Conservation (phyloP, 768 basidiomycete species). For the Rhizopogon vinicolor region DNA sequence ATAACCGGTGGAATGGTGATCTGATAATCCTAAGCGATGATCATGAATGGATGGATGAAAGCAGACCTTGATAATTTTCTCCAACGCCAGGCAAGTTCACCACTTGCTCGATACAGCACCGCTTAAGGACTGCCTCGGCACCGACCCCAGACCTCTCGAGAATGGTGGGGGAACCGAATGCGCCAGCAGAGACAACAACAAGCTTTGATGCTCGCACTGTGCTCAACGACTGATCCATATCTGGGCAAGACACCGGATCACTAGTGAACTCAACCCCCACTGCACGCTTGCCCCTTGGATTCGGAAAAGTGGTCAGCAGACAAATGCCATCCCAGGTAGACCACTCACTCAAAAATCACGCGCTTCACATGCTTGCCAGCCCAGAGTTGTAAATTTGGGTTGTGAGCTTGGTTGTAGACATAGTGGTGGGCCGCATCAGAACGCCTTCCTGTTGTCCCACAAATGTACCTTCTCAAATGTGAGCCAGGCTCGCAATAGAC, state of each 20-base stretch:
- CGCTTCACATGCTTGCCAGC: too few species aligned
- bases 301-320: too few species aligned
- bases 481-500: background rate
- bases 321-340: too few species aligned
- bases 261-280: too few species aligned
- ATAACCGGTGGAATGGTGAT: slow-evolving; percentile 24
- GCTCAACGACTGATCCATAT: too few species aligned
- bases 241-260: too few species aligned
- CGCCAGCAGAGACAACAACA: slow-evolving; percentile 21
- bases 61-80: slow-evolving; percentile 34
- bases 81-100: slow-evolving; percentile 40
- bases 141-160: slow-evolving; percentile 52
- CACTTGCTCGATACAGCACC: slow-evolving; percentile 21
- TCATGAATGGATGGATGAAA: background rate
- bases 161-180: slow-evolving; percentile 43
- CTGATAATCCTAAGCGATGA: background rate
- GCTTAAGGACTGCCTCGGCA: slow-evolving; percentile 20
- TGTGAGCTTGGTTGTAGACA: slow-evolving; percentile 29
- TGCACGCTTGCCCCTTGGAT: too few species aligned
- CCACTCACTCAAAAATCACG: too few species aligned
- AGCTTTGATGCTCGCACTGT: too few species aligned
- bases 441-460: slow-evolving; percentile 32
- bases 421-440: slow-evolving; percentile 31
- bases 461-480: slow-evolving; percentile 42
- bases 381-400: slow-evolving; percentile 24